Evolutionary conservation across 2,329 filamentous ascomycete genomes (phyloP).

Genomic region (Emericellopsis atlantica): DNA sequence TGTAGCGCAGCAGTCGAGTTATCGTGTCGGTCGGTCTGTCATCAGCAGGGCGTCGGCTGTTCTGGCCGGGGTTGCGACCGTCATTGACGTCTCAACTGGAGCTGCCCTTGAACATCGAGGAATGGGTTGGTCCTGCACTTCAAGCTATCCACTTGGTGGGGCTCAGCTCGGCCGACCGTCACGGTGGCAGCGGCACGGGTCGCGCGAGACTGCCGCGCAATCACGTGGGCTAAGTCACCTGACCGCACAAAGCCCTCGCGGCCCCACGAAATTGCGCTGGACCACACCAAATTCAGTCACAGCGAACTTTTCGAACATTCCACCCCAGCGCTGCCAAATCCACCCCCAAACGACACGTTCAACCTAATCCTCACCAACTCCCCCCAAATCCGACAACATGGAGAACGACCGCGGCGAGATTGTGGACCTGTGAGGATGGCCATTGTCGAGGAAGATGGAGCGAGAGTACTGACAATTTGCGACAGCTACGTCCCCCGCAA

Average conservation of each 20-base stretch:
- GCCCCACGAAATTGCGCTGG: conserved; percentile 21
- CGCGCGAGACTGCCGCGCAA: conserved; percentile 16
- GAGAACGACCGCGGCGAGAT: conserved; percentile 99
- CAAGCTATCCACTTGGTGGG: too few relatives aligned
- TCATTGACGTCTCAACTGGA: too few relatives aligned
- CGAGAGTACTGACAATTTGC: neutral
- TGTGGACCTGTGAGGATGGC: conserved; percentile 81
- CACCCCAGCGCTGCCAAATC: conserved; percentile 7
- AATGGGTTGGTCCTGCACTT: neutral
- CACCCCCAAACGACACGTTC: conserved; percentile 1
- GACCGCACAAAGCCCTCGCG: conserved; percentile 21
- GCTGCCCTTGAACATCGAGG: neutral
- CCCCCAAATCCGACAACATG: conserved; percentile 54
- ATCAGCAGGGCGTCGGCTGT: neutral
- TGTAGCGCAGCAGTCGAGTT: conserved; percentile 12
- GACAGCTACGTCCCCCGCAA: conserved; percentile 93
- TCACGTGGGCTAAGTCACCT: conserved; percentile 20
- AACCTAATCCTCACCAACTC: conserved; percentile 9
- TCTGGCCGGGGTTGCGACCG: neutral
- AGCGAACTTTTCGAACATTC: conserved; percentile 13
- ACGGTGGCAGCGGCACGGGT: neutral
- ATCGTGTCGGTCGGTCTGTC: neutral
- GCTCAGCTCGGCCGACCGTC: neutral
- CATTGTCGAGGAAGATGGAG: neutral
- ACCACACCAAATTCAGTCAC: conserved; percentile 18